These are phyloP conservation scores for Penicillium odoratum DNA, from an alignment of 495 filamentous ascomycete species.

Conservation along the genomic window DNA sequence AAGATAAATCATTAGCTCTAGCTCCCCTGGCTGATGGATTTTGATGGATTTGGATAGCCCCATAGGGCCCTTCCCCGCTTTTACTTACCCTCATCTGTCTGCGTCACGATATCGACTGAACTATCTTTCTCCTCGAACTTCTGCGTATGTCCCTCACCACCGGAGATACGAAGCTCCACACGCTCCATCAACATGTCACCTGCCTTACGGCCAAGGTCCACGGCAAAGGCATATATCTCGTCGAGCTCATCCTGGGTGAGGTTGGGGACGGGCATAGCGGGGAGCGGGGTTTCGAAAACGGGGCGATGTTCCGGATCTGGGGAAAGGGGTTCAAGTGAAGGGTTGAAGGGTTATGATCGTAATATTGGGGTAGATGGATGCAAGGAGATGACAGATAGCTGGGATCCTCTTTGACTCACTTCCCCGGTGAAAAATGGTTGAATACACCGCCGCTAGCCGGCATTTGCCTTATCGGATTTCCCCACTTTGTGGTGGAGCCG, in stretches of 20 bases:
- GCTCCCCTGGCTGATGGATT: background rate
- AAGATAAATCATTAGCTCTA: conserved; percentile 33
- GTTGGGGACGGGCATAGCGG: conserved; percentile 20
- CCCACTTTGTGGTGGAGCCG: conserved; percentile 17
- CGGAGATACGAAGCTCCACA: conserved; percentile 43
- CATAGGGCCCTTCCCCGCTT: background rate
- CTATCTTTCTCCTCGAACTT: conserved; percentile 58
- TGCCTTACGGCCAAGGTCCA: conserved; percentile 63
- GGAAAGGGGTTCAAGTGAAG: background rate
- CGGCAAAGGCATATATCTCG: conserved; percentile 64
- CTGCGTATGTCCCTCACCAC: conserved; percentile 21
- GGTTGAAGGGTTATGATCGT: background rate
- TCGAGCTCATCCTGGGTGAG: conserved; percentile 49
- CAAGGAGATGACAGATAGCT: background rate
- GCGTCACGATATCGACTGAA: conserved; percentile 70
- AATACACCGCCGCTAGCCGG: conserved; percentile 25
- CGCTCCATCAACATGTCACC: conserved; percentile 58
- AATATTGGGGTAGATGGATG: conserved; percentile 7
- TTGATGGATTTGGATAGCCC: too few species aligned
- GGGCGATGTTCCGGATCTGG: background rate
- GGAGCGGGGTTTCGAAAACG: background rate
- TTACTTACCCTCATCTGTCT: conserved; percentile 63
- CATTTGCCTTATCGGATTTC: conserved; percentile 22
- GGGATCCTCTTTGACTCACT: conserved; percentile 17
- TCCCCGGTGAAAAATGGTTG: conserved; percentile 18